phyloP scores from a whole-genome alignment of 208 protist genomes.

The Plasmodiophora brassicae region DNA sequence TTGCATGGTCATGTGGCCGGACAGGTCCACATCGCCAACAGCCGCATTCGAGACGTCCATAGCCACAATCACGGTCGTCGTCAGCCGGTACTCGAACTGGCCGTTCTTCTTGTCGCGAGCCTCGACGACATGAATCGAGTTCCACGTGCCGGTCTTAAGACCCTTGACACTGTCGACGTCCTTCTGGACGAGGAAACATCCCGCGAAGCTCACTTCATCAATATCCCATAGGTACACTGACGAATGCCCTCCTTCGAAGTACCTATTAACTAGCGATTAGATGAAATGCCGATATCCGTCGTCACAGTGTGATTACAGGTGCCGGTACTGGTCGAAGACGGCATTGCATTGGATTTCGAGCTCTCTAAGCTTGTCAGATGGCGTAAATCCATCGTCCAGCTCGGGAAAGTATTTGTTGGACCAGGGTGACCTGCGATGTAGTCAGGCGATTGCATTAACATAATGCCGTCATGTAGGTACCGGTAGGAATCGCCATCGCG shows the following conservation, averaged over 20 bases:
- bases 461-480: slow-evolving; percentile 44
- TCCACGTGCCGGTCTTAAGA: slow-evolving; percentile 70
- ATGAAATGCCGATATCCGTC: background rate
- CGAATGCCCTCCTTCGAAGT: slow-evolving; percentile 74
- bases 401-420: slow-evolving; percentile 55
- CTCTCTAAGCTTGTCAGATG: slow-evolving; percentile 45
- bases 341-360: slow-evolving; percentile 50
- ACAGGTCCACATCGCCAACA: slow-evolving; percentile 37
- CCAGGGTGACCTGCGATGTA: slow-evolving; percentile 51
- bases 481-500: slow-evolving; percentile 79
- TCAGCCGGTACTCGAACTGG: slow-evolving; percentile 68
- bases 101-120: slow-evolving; percentile 51
- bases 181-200: slow-evolving; percentile 74
- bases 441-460: background rate
- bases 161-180: slow-evolving; percentile 57
- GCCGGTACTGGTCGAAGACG: slow-evolving; percentile 47
- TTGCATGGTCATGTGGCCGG: slow-evolving; percentile 42
- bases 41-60: slow-evolving; percentile 27
- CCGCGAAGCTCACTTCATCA: slow-evolving; percentile 66
- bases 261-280: slow-evolving; percentile 46
- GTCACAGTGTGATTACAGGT: background rate
- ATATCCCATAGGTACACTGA: slow-evolving; percentile 76
- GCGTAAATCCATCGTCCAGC: slow-evolving; percentile 45
- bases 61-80: slow-evolving; percentile 48
- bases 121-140: slow-evolving; percentile 74